Base-by-base conservation (phyloP, 306 rosid species). In the Vigna trinervia region DNA sequence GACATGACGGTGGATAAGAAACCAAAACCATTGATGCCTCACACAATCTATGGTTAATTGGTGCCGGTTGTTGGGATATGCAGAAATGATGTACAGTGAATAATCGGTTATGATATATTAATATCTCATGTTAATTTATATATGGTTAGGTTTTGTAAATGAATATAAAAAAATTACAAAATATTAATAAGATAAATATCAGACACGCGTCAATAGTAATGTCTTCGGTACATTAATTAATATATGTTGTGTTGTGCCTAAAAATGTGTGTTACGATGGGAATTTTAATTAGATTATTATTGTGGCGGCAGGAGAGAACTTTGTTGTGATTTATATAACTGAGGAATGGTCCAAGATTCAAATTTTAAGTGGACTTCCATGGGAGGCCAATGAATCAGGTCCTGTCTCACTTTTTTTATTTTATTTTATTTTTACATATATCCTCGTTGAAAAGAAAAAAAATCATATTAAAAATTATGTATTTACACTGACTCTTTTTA, bases 51-150 rank as follows among this genome's bases (percentile, higher is more conserved):
- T 47, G 41, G 48, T 38, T 46, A 53, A 54, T 70, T 7, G 38
- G 20, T 71, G 76, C 76, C 64, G 76, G 65, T 71, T 53, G 76
- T 71, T 71, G 47, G 34, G 38, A 54, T 39, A 72, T 54, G 22
- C 32, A 20, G 41, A 54, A 72, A 54, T 56, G 0, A 54, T 53
- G 36, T 12, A 70, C 20, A 71, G 17, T 34, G 12, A 53, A 30
- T 17, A 4, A 30, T 51, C 3, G 19, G 26, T 8, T 30, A 13
- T 70, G 17, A 32, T 13, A 30, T 14, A n/a, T 51, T 30, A 70
- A 12, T 50, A n/a, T 70, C 17, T 70, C n/a, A 9, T 50, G 2
- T 36, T 0, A 19, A 71, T 54, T 52, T 34, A 17, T 52, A 8
- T 36, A 36, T 36, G 41, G 9, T 36, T 36, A 6, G 41, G 41